Base-by-base conservation (phyloP, 176 grass and related monocot genomes). In the Puya raimondii region DNA sequence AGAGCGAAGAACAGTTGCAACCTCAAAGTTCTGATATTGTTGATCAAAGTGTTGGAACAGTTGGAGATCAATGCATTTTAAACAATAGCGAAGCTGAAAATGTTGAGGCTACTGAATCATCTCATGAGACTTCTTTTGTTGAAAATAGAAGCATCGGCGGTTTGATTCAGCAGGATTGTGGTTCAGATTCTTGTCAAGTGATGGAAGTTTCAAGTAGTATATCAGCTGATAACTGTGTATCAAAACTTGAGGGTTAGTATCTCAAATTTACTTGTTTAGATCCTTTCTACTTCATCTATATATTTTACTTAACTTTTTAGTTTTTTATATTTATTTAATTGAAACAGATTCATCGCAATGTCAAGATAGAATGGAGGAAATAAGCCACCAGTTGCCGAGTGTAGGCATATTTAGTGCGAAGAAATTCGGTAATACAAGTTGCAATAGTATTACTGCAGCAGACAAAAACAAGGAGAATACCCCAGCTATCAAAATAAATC, bases 381-480 rank as follows among this genome's bases (percentile, higher is more conserved):
- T 61, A n/a, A 22, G 14, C 4, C 56, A 61, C 6, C 16, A 61
- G 21, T 20, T 61, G 56, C 0, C 10, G 9, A 61, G 17, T 18
- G 16, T 61, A 16, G 22, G 56, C 16, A 22, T 61, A 18, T 21
- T 20, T 10, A 61, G n/a, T 18, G 17, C 56, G 22, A 61, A 20
- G 56, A 61, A 61, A 22, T 16, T 10, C 21, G 21, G 56, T 61
- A 61, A 61, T 5, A 16, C 56, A 61, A 10, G 21, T 18, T 16
- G 3, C 26, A 67, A 20, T 13, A n/a, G 7, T 67, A 10, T 67
- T 48, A 47, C 33, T 48, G 65, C 29, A 3, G 65, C 29, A 3
- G 26, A 26, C 10, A 67, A 33, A 67, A 33, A 33, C 10, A 67
- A 67, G 65, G 65, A 67, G 15, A 67, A 67, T 47, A 49, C 65